Base-by-base conservation (phyloP, 257 asterid genomes). In the Primulina huaijiensis region DNA sequence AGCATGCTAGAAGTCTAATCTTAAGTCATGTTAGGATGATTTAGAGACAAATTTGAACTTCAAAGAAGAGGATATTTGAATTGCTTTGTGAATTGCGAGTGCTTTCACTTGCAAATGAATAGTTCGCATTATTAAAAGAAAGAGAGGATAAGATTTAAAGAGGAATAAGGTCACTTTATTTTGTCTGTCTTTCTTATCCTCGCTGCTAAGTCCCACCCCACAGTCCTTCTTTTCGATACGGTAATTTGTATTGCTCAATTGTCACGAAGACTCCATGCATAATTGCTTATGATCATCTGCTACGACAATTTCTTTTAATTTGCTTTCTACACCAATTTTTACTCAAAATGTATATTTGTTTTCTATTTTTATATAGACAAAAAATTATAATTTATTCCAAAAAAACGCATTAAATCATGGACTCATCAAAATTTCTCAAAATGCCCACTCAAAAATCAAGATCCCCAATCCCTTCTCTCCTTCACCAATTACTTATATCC, bases 71-170 rank as follows among this genome's bases (percentile, higher is more conserved):
- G 35, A 21, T 25, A 21, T 56, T 50, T 62, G 37, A 12, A 20
- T 50, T 3, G 50, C n/a, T 12, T 43, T 1, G n/a, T 27, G 30
- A 27, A 27, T 27, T 27, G 2, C 12, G 53, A 12, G n/a, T 43
- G 53, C 38, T 64, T 56, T 73, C 66, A 67, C 53, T 55, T 27
- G 66, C 46, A 46, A 1, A n/a, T 65, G 40, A 37, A 70, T 67
- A 59, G 57, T 33, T 75, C 16, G 73, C 62, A 19, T 58, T 2
- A 72, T 60, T 30, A 27, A 30, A 40, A 62, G 46, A 17, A 12
- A 63, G 40, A 63, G 61, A 70, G 68, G 70, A 37, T 62, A 67
- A 68, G 64, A 63, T 21, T 37, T 34, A 65, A 31, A 56, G 60
- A 57, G 68, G 69, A 59, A 68, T 52, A 29, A 31, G 46, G 70